Evolutionary conservation across 495 filamentous ascomycete genomes (phyloP), one percentile per base, ranked within the genome.

Genomic region (Evansstolkia leycettana): DNA sequence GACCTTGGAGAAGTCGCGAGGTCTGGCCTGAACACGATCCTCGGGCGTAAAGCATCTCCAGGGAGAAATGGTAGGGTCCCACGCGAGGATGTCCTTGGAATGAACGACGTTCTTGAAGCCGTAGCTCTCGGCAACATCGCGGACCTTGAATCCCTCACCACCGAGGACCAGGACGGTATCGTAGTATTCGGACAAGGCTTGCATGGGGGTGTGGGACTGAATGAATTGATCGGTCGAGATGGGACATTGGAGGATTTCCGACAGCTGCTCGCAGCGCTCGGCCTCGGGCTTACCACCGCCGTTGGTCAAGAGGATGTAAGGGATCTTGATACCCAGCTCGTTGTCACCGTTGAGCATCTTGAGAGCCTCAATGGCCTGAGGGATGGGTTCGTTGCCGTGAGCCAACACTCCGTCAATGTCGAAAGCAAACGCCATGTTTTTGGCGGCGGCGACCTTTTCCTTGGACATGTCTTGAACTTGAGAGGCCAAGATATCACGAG

Each of bases 301-400:
- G 57, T 95, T 95, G 47, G 88, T 95, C 31, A 95, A 67, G 43
- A 93, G 82, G 44, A 95, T 92, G 58, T 92, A 89, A 7, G 87
- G 87, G 25, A 92, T 72, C 59, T 81, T 88, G 55, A 92, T 68
- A 12, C 84, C 83, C 46, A 83, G 78, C 54, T 84, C 68, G 52
- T 94, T 94, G 47, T 88, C 73, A 5, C 84, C 85, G 51, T 90
- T 90, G 25, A 92, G 64, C 9, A 84, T 73, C 58, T 78, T 80
- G 73, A 92, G 78, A n/a, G 82, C 82, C 50, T 85, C 73, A 39
- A 83, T 70, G 31, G 84, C 85, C 54, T 88, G 80, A 9, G 80
- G 78, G 41, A 92, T 92, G 11, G 83, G 75, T 41, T 73, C 61
- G 20, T 81, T 84, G 28, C 86, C 86, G 36, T 84, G 70, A 42